Evolutionary conservation across 768 basidiomycete species (phyloP), one percentile per base, ranked within the genome.

Genomic region (Xanthoconium purpureum): DNA sequence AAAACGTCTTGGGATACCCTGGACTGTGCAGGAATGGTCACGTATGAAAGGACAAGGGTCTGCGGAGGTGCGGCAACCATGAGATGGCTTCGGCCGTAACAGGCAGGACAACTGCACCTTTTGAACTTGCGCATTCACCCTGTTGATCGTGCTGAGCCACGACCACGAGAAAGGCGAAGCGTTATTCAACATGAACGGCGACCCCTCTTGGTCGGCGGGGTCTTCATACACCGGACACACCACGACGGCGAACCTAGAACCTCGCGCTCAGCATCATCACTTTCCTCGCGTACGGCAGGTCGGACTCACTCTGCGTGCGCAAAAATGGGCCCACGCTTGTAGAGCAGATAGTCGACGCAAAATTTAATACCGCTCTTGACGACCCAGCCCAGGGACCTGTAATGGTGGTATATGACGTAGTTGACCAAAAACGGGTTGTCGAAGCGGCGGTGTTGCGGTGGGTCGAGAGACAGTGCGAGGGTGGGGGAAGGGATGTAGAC

Each of bases 321-420:
- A 71, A 98, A 98, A 1, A 96, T 91, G 3, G 96, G 94, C 0
- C 97, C 97, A 13, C 91, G 83, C 63, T 92, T 94, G 71, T 99
- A 99, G 29, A 98, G 74, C 11, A 99, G 81, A 74, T 89, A 94
- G 66, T 99, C 97, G 38, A 89, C 89, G 64, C 95, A 98, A 73
- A 99, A 99, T 72, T 99, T 99, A 77, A 97, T 86, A 1, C 97
- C 97, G 30, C 86, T 84, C 72, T 94, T 93, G 60, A 97, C 87
- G 18, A 98, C 91, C 97, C 96, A 99, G 28, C 97, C 97, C 9
- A 98, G 80, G 5, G 94, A 94, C 15, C 96, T 84, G 67, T 90
- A 98, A 71, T 98, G 94, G 69, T 98, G 96, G 66, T 95, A 97
- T 4, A 84, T 84, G 47, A 87, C 84, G 64, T 98, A 99, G 65